Evolutionary conservation across 2,329 filamentous ascomycete genomes (phyloP).

Genomic region (Calonectria pteridis): DNA sequence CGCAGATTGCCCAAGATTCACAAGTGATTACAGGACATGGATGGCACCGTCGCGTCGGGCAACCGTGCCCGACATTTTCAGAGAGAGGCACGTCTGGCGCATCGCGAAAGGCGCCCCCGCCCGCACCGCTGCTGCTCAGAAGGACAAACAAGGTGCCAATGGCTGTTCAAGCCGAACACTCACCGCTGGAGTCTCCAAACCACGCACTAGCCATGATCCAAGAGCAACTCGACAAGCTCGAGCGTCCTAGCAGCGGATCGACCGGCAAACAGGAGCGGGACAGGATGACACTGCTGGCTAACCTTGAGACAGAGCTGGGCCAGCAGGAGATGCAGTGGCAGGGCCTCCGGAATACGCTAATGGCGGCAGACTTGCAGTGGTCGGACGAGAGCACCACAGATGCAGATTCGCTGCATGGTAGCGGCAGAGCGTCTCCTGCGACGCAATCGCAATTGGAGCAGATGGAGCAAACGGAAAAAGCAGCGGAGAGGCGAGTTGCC

Average conservation of each 20-base stretch:
- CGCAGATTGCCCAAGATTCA: slow-evolving; percentile 27
- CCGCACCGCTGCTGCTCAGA: slow-evolving; percentile 66
- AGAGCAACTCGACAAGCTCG: slow-evolving; percentile 63
- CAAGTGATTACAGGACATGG: slow-evolving; percentile 23
- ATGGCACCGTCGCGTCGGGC: slow-evolving; percentile 71
- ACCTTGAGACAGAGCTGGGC: slow-evolving; percentile 73
- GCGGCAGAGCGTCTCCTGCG: slow-evolving; percentile 16
- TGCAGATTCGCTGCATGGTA: slow-evolving; percentile 38
- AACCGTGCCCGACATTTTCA: slow-evolving; percentile 71
- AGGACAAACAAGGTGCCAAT: slow-evolving; percentile 57
- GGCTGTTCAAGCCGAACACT: slow-evolving; percentile 62
- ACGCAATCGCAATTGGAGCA: background rate
- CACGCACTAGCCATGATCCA: slow-evolving; percentile 64
- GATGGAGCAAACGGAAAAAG: slow-evolving; percentile 14
- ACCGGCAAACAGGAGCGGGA: slow-evolving; percentile 53
- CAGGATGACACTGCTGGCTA: slow-evolving; percentile 65
- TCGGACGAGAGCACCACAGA: slow-evolving; percentile 46
- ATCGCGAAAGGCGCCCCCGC: slow-evolving; percentile 67
- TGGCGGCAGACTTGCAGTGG: slow-evolving; percentile 63
- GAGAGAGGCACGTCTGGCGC: slow-evolving; percentile 59
- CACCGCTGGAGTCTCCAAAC: slow-evolving; percentile 65
- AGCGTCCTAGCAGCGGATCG: slow-evolving; percentile 53
- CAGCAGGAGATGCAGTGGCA: slow-evolving; percentile 72
- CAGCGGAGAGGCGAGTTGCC: slow-evolving; percentile 3
- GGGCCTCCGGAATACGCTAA: slow-evolving; percentile 64